These are phyloP conservation scores for Neocucurbitaria cava DNA, from an alignment of 2,329 filamentous ascomycete species.

Conservation along the genomic window DNA sequence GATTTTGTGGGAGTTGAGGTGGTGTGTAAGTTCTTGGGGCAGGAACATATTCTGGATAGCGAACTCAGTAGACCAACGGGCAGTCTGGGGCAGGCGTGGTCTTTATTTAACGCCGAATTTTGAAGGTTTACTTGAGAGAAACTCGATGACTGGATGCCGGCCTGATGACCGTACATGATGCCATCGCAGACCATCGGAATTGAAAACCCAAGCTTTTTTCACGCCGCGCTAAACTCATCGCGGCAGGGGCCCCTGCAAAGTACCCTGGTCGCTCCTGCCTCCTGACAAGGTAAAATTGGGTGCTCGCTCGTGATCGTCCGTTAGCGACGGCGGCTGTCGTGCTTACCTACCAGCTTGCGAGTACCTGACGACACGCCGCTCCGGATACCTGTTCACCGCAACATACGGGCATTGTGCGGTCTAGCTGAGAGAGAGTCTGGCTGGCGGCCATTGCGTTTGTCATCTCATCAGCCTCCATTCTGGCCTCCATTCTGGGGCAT, in stretches of 20 bases:
- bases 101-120: conserved; percentile 30
- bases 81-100: conserved; percentile 20
- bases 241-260: conserved; percentile 28
- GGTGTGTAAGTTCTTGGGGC: conserved; percentile 37
- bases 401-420: too few relatives aligned
- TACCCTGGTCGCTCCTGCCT: too few relatives aligned
- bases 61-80: background rate
- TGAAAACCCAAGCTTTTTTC: conserved; percentile 34
- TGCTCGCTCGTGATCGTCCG: conserved; percentile 39
- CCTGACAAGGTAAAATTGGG: too few relatives aligned
- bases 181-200: conserved; percentile 24
- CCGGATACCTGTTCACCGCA: background rate
- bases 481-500: too few relatives aligned
- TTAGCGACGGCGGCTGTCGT: conserved; percentile 13
- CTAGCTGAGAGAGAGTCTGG: background rate
- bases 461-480: too few relatives aligned
- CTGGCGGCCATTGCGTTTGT: background rate
- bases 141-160: conserved; percentile 38
- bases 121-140: conserved; percentile 41
- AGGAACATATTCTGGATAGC: conserved; percentile 39
- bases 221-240: conserved; percentile 24
- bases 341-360: conserved; percentile 14
- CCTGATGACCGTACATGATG: conserved; percentile 30
- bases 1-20: conserved; percentile 46
- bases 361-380: conserved; percentile 1